Evolutionary conservation across 202 grass and related monocot species (phyloP), one percentile per base, ranked within the genome.

Genomic region (Schoenoplectus tabernaemontani): DNA sequence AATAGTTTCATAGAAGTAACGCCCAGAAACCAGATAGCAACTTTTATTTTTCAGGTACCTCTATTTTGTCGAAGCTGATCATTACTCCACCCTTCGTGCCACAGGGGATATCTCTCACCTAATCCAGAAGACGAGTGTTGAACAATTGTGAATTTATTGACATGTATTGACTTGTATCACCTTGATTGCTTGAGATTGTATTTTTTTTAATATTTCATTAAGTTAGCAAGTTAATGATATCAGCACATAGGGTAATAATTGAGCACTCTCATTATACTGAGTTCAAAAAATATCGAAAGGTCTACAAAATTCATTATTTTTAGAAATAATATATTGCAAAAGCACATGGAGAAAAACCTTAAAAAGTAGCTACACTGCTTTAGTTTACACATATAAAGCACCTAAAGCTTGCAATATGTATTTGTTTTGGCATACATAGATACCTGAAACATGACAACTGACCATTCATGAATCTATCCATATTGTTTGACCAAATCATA

Each of bases 61-160:
- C 96, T 84, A 99, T 93, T 86, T 99, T 99, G 78, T 99, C 96
- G 84, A 99, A 99, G 90, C 96, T 99, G 86, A 99, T 99, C 96
- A 99, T 99, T 77, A 99, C 96, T 89, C 96, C 96, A 81, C 96
- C 96, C 82, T 93, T 99, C 54, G 96, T 99, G 84, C 96, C 96
- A 83, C 96, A 96, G 67, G 96, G 96, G 75, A 99, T 99, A 89
- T 92, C 88, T 85, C 83, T 99, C 59, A 99, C 96, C 96, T 99
- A 83, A 83, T 85, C 62, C 44, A 17, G 20, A 34, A 71, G 48
- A 28, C 3, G 77, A 39, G 12, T 78, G 5, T 17, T 51, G 48
- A 13, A 51, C 48, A 51, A 51, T 16, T 16, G 3, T 51, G 28
- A 75, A 33, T 56, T 56, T 36, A 15, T 36, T 56, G 28, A 19